A percentile compares a stretch with the other conserved stretches of the same genome.
phyloP scores from a whole-genome alignment of 2,329 filamentous ascomycete genomes.

The Aspergillus alliaceus region DNA sequence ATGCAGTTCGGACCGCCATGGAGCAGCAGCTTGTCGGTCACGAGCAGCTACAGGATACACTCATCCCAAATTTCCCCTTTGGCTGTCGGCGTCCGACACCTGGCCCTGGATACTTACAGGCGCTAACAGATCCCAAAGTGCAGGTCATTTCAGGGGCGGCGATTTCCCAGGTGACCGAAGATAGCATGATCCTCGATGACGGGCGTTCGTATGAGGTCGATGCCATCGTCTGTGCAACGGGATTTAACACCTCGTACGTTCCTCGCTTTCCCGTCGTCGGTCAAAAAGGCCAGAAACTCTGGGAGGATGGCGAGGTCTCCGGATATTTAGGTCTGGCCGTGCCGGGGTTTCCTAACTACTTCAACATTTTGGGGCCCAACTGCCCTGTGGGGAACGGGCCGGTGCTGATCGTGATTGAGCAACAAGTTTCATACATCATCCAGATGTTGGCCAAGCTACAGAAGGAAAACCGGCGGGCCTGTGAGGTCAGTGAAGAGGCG shows the following conservation, averaged over 20 bases:
- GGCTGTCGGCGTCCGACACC: conserved; percentile 45
- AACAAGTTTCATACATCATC: no score
- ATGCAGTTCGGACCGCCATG: no score
- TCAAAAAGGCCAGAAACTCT: conserved; percentile 42
- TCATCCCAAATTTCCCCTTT: no score
- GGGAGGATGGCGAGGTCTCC: conserved; percentile 39
- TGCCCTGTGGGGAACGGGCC: conserved; percentile 45
- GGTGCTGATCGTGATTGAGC: conserved; percentile 35
- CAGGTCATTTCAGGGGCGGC: conserved; percentile 40
- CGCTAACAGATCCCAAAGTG: conserved; percentile 46
- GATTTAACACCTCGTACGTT: conserved; percentile 32
- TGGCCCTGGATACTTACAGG: conserved; percentile 45
- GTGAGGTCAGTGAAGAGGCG: conserved; percentile 36
- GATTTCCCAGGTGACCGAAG: conserved; percentile 37
- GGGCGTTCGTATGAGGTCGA: conserved; percentile 17
- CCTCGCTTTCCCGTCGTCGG: conserved; percentile 48
- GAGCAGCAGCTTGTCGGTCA: no score
- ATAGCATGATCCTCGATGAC: conserved; percentile 29
- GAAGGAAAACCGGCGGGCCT: no score
- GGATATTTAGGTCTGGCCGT: conserved; percentile 50
- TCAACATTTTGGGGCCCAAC: conserved; percentile 32
- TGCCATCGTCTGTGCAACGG: conserved; percentile 19
- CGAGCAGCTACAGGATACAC: no score
- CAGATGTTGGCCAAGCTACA: no score
- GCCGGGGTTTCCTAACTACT: conserved; percentile 50